phyloP scores from a whole-genome alignment of 1,139 yeast genomes.

The Pichia sp. region DNA sequence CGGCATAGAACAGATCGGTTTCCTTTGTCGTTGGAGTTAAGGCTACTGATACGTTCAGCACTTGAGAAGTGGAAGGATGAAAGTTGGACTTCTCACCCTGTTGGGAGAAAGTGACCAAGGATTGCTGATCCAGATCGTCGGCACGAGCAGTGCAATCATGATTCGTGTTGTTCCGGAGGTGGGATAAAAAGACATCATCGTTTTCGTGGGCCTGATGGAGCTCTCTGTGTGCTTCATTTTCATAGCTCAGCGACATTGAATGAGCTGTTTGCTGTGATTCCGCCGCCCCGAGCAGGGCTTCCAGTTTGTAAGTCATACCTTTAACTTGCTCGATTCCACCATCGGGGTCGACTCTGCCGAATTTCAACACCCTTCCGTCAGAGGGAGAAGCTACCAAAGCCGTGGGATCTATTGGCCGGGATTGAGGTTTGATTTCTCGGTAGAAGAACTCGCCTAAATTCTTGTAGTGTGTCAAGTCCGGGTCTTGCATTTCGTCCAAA shows the following conservation, averaged over 20 bases:
- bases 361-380: constrained; percentile 84
- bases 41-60: constrained; percentile 32
- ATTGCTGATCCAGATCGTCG: constrained; percentile 1
- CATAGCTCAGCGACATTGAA: constrained; percentile 9
- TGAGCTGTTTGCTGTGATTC: constrained; percentile 43
- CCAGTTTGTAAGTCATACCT: constrained; percentile 90
- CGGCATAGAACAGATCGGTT: constrained; percentile 78
- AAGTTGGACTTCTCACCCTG: constrained; percentile 57
- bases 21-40: constrained; percentile 28
- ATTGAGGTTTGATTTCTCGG: constrained; percentile 73
- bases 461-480: constrained; percentile 65
- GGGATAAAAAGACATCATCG: constrained; percentile 9
- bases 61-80: constrained; percentile 29
- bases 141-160: constrained; percentile 15
- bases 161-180: constrained; percentile 21
- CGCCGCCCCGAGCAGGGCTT: constrained; percentile 74
- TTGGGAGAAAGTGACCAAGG: constrained; percentile 40
- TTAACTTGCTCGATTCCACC: constrained; percentile 96
- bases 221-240: constrained; percentile 24
- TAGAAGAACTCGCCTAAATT: constrained; percentile 91
- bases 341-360: constrained; percentile 68
- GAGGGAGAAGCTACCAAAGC: constrained; percentile 81
- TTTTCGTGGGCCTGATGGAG: background rate
- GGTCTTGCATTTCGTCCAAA: constrained; percentile 82
- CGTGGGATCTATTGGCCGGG: constrained; percentile 65